Evolutionary conservation across 2,329 filamentous ascomycete genomes (phyloP), one percentile per base, ranked within the genome.

Genomic region (Diplodia scrobiculata): DNA sequence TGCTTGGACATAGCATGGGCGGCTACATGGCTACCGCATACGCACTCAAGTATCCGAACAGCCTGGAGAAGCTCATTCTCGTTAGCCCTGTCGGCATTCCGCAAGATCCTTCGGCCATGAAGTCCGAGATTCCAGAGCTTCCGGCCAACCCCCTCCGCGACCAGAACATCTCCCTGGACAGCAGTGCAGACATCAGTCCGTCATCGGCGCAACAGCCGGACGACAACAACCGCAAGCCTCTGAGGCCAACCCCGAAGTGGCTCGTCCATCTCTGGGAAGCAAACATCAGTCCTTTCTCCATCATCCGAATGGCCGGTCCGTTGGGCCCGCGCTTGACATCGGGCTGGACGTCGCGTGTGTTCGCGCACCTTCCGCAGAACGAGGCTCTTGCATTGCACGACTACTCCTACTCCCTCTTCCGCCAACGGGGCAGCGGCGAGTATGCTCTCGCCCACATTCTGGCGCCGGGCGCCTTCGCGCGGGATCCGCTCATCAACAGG

Each of bases 11-110:
- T 80, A 96, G 91, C 54, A 83, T 99, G 54, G 95, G 95, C 66
- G 95, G 95, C 5, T 99, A 99, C 75, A 89, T 99, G 76, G 92
- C 93, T 3, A 89, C 96, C 0, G 93, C 92, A n/a, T 99, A 99
- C 75, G 93, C 95, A 1, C 83, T 98, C 68, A 99, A 99, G 77
- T 99, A 99, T 74, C 95, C 95, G 0, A 94, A 94, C 14, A 91
- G 87, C 71, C 80, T 99, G 36, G 97, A 99, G 80, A 99, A 99
- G 80, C 86, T 99, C 68, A 96, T 99, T 69, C 85, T 99, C 34
- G 95, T 92, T 0, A 97, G 92, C 0, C 95, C 95, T 0, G 95
- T 97, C 21, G 95, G 95, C 25, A 90, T 99, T 7, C 95, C 95
- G 2, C 93, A 96, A 74, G 92, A 99, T 72, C 95, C 95, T 0